These are phyloP conservation scores for Trichoderma oligosporum DNA, from an alignment of 2,329 filamentous ascomycete species.

Conservation along the genomic window DNA sequence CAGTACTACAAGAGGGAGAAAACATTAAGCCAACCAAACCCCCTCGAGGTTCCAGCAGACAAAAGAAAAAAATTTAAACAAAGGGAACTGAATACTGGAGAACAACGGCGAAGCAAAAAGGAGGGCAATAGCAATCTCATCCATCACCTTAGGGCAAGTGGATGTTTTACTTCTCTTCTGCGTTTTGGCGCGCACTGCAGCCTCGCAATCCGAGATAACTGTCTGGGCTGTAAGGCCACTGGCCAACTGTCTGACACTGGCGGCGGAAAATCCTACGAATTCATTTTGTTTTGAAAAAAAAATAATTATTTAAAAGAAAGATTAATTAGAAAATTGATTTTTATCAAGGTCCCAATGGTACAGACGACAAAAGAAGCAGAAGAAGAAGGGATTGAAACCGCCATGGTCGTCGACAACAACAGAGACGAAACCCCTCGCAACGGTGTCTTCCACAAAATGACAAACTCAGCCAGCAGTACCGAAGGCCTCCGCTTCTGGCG, in stretches of 20 bases:
- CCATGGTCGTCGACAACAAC: neutral
- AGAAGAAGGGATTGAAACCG: neutral
- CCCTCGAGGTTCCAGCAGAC: neutral
- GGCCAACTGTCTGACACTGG: slow-evolving; percentile 7
- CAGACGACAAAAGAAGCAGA: neutral
- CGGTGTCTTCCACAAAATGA: slow-evolving; percentile 16
- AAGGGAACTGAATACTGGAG: too few species aligned
- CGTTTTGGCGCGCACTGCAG: neutral
- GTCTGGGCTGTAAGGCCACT: neutral
- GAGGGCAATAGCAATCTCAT: neutral
- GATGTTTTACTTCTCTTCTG: neutral
- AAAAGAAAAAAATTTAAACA: neutral
- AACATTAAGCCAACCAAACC: too few species aligned
- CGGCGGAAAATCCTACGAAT: neutral
- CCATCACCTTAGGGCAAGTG: neutral
- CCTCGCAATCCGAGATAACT: neutral
- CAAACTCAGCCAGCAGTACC: slow-evolving; percentile 24
- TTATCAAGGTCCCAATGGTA: neutral
- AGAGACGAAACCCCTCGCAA: slow-evolving; percentile 1
- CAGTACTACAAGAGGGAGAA: neutral
- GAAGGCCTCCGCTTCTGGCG: slow-evolving; percentile 30
- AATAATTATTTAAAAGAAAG: too few species aligned
- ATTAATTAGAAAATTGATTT: too few species aligned
- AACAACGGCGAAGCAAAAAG: neutral
- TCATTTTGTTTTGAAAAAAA: too few species aligned